Percentiles rank a stretch among this genome's conserved stretches.
Conservation (phyloP, 768 basidiomycete genomes). For the Butyriboletus loyo region DNA sequence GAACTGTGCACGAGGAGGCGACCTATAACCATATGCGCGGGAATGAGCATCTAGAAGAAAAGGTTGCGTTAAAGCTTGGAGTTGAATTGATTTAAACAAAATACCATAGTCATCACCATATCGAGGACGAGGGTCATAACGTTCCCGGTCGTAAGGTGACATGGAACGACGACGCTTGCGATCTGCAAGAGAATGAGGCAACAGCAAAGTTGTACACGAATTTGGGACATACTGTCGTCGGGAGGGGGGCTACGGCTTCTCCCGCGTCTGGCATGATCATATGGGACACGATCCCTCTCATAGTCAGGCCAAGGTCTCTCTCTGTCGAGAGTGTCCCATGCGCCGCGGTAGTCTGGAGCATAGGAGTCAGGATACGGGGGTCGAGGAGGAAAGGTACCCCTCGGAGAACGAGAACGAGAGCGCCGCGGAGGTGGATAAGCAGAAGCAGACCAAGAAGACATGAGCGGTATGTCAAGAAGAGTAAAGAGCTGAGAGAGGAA, state of each 20-base stretch:
- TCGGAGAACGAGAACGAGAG: constrained; percentile 79
- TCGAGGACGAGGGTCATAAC: constrained; percentile 79
- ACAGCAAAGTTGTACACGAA: not conserved
- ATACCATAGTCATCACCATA: constrained; percentile 82
- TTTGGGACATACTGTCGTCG: constrained; percentile 55
- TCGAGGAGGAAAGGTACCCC: constrained; percentile 51
- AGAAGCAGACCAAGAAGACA: constrained; percentile 72
- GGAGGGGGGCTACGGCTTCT: constrained; percentile 73
- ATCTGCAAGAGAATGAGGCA: constrained; percentile 34
- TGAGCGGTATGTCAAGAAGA: constrained; percentile 43
- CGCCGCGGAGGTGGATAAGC: constrained; percentile 73
- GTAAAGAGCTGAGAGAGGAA: constrained; percentile 44
- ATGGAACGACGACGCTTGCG: constrained; percentile 77
- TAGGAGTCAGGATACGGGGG: constrained; percentile 58
- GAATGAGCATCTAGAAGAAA: constrained; percentile 56
- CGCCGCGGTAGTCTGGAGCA: constrained; percentile 55
- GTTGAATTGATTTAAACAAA: constrained; percentile 14
- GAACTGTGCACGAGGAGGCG: constrained; percentile 59
- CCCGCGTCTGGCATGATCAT: constrained; percentile 67
- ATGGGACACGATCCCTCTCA: constrained; percentile 65
- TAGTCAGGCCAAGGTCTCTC: constrained; percentile 63
- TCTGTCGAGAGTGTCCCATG: constrained; percentile 72
- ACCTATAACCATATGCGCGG: constrained; percentile 59
- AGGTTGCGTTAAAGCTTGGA: constrained; percentile 8
- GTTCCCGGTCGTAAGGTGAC: constrained; percentile 75